phyloP scores from a whole-genome alignment of 2,329 filamentous ascomycete species.

The Basipetospora chlamydospora region DNA sequence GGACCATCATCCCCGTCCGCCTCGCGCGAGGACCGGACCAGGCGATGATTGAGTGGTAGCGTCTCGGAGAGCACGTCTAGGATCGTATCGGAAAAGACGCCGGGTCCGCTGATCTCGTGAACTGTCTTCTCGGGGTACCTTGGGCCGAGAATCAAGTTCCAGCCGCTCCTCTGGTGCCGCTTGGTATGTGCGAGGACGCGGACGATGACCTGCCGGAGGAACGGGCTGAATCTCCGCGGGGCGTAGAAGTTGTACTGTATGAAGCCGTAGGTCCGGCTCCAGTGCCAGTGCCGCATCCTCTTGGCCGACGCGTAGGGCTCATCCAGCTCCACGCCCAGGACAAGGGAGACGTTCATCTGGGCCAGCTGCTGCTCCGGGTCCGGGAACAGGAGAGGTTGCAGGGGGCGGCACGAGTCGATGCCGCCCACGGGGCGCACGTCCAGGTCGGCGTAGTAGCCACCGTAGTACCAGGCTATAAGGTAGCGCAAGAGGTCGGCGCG shows the following conservation, averaged over 20 bases:
- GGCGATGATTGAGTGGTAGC: too few relatives aligned
- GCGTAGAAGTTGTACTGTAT: conserved; percentile 2
- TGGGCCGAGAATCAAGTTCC: neutral
- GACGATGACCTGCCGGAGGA: neutral
- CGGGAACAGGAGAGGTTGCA: neutral
- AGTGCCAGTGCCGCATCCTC: conserved; percentile 1
- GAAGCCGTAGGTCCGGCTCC: conserved; percentile 1
- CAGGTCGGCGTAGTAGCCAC: conserved; percentile 1
- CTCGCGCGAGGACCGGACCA: too few relatives aligned
- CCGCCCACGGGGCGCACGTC: neutral
- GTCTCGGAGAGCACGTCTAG: too few relatives aligned
- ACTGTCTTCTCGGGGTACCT: too few relatives aligned
- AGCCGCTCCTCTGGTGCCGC: neutral
- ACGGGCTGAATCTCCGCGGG: neutral
- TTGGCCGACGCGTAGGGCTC: neutral
- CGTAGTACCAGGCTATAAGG: conserved; percentile 1
- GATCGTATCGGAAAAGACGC: too few relatives aligned
- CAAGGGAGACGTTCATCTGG: neutral
- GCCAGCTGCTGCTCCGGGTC: neutral
- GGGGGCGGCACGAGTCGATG: neutral
- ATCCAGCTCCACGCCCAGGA: conserved; percentile 1
- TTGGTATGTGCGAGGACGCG: conserved; percentile 1
- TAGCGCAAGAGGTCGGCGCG: conserved; percentile 1
- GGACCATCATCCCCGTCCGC: too few relatives aligned
- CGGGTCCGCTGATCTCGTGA: too few relatives aligned